A percentile compares a stretch with the other conserved stretches of the same genome.
These are phyloP conservation scores for Suhomyces faveliae DNA, from an alignment of 805 yeast genomes.

Conservation along the genomic window DNA sequence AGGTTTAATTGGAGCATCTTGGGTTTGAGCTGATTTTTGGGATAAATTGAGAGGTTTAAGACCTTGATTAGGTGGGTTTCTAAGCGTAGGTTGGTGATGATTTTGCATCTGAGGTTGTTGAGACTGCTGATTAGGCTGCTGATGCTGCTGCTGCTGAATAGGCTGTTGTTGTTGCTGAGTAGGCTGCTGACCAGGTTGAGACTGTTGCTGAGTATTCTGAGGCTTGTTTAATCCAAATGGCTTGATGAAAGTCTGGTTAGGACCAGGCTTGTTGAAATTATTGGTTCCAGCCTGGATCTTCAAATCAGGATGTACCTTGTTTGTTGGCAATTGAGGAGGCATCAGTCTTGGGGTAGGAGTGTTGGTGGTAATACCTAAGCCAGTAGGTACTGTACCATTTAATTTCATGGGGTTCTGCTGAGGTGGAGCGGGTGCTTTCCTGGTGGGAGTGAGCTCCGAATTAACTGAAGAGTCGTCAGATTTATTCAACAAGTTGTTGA, in stretches of 20 bases:
- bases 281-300: constrained; percentile 29
- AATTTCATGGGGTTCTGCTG: constrained; percentile 6
- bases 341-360: constrained; percentile 22
- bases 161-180: constrained; percentile 8
- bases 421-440: constrained; percentile 61
- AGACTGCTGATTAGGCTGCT: constrained; percentile 8
- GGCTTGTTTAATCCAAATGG: constrained; percentile 19
- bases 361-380: constrained; percentile 23
- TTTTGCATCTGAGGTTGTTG: too few relatives aligned
- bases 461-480: constrained; percentile 11
- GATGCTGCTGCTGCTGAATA: constrained; percentile 6
- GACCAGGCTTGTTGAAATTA: constrained; percentile 19
- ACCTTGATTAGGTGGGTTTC: constrained; percentile 6
- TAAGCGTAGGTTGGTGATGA: too few relatives aligned
- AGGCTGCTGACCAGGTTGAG: constrained; percentile 26
- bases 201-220: constrained; percentile 26
- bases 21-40: constrained; percentile 1
- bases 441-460: constrained; percentile 40
- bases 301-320: constrained; percentile 28
- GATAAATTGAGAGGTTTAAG: constrained; percentile 12
- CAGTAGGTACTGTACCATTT: constrained; percentile 17
- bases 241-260: constrained; percentile 15
- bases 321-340: constrained; percentile 32
- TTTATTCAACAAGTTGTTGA: constrained; percentile 30
- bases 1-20: constrained; percentile 26